Percentiles rank a stretch among this genome's conserved stretches.
Conservation (phyloP, 225 moss, liverwort and hornwort genomes). For the Bryum argenteum region DNA sequence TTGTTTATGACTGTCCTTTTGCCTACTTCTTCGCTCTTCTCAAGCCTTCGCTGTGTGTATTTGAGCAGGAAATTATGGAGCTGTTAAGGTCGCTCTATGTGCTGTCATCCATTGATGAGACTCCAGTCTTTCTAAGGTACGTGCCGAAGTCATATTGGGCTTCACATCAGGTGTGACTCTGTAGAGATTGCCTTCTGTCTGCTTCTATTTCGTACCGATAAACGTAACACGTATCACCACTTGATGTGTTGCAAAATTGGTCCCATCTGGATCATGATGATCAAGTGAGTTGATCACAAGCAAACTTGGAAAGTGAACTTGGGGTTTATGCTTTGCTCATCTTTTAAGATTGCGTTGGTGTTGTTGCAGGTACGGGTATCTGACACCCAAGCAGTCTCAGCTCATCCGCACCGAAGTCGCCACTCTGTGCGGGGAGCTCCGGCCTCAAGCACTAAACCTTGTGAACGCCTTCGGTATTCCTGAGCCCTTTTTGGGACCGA, state of each 20-base stretch:
- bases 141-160: not conserved
- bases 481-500: constrained; percentile 74
- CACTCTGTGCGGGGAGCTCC: constrained; percentile 61
- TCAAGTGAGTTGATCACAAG: not conserved
- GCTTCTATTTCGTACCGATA: not conserved
- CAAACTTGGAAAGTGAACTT: not conserved
- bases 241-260: not conserved
- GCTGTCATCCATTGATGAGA: constrained; percentile 70
- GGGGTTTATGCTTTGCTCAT: not conserved
- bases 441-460: constrained; percentile 79
- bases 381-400: constrained; percentile 77
- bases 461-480: constrained; percentile 79
- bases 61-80: constrained; percentile 68
- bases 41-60: not conserved
- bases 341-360: constrained; percentile 1
- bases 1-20: not conserved
- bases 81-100: constrained; percentile 80
- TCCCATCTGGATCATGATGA: not conserved
- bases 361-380: constrained; percentile 72
- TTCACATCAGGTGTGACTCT: not conserved
- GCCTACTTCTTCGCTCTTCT: constrained; percentile 3
- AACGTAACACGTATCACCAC: not conserved
- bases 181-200: not conserved
- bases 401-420: constrained; percentile 70
- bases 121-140: constrained; percentile 74